phyloP scores from a whole-genome alignment of 495 filamentous ascomycete species.

The Aspergillus haitiensis region DNA sequence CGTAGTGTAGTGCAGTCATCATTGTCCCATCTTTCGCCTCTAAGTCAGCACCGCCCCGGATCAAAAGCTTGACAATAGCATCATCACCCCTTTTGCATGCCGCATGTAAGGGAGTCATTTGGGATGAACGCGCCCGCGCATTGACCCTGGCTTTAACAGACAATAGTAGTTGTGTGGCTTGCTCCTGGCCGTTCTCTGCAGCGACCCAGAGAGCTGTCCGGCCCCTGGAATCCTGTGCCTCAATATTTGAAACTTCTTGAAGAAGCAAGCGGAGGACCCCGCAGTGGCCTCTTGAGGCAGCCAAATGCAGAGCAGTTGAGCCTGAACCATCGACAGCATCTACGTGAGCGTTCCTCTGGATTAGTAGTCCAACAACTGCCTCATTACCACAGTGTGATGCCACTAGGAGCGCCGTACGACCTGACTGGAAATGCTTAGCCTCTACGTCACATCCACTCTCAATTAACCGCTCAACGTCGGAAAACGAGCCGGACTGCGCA shows the following conservation, averaged over 20 bases:
- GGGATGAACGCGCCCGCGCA: constrained; percentile 34
- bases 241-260: constrained; percentile 32
- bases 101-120: constrained; percentile 42
- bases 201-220: constrained; percentile 44
- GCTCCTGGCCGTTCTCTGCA: constrained; percentile 31
- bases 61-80: constrained; percentile 35
- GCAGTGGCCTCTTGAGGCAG: constrained; percentile 45
- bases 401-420: constrained; percentile 45
- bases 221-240: constrained; percentile 33
- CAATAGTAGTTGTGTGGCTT: constrained; percentile 27
- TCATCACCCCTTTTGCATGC: constrained; percentile 40
- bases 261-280: constrained; percentile 39
- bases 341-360: constrained; percentile 39
- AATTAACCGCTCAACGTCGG: constrained; percentile 44
- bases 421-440: constrained; percentile 35
- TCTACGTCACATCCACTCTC: constrained; percentile 41
- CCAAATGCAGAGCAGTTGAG: constrained; percentile 46
- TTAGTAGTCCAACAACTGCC: constrained; percentile 41
- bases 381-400: constrained; percentile 50
- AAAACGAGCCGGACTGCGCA: constrained; percentile 40
- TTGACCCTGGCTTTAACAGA: constrained; percentile 36
- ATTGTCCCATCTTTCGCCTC: constrained; percentile 44
- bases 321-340: constrained; percentile 36
- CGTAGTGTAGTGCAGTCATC: constrained; percentile 47
- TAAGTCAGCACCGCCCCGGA: constrained; percentile 38